A percentile compares a stretch with the other conserved stretches of the same genome.
These are phyloP conservation scores for Pascua guehoae DNA, from an alignment of 1,284 basidiomycete genomes.

Conservation along the genomic window DNA sequence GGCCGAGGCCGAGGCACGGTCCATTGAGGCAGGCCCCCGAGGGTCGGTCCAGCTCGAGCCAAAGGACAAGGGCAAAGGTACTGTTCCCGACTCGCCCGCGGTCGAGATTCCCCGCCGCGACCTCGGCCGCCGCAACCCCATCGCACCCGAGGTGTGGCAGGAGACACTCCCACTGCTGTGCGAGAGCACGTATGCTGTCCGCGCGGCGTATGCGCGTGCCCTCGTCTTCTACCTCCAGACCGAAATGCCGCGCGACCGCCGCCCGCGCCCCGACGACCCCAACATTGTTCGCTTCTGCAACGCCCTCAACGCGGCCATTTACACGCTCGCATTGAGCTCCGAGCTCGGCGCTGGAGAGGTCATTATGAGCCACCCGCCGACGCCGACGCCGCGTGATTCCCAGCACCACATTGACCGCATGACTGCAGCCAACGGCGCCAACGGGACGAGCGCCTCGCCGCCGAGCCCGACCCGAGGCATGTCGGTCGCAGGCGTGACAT, in stretches of 20 bases:
- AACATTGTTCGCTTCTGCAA: constrained; percentile 61
- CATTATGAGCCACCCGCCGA: constrained; percentile 13
- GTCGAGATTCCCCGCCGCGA: constrained; percentile 23
- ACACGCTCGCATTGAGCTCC: constrained; percentile 68
- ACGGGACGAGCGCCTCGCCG: background rate
- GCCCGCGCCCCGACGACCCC: constrained; percentile 24
- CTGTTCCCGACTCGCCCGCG: constrained; percentile 26
- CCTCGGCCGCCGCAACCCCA: constrained; percentile 59
- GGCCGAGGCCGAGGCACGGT: constrained; percentile 19
- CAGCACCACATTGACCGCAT: background rate
- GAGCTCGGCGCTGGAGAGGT: constrained; percentile 51
- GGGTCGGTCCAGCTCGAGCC: constrained; percentile 2
- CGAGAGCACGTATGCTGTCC: constrained; percentile 67
- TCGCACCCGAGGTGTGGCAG: constrained; percentile 80
- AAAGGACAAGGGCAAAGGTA: constrained; percentile 36
- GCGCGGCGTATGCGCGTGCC: constrained; percentile 69
- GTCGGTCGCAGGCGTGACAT: constrained; percentile 21
- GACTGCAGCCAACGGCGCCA: background rate
- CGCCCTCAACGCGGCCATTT: constrained; percentile 71
- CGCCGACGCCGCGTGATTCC: constrained; percentile 8
- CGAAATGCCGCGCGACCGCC: constrained; percentile 59
- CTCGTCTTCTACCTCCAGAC: constrained; percentile 67
- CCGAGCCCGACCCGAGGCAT: background rate
- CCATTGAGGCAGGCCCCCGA: background rate
- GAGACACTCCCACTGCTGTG: constrained; percentile 79